Percentiles rank a stretch among this genome's conserved stretches.
These are phyloP conservation scores for Rostrohypoxylon terebratum DNA, from an alignment of 495 filamentous ascomycete species.

Conservation along the genomic window DNA sequence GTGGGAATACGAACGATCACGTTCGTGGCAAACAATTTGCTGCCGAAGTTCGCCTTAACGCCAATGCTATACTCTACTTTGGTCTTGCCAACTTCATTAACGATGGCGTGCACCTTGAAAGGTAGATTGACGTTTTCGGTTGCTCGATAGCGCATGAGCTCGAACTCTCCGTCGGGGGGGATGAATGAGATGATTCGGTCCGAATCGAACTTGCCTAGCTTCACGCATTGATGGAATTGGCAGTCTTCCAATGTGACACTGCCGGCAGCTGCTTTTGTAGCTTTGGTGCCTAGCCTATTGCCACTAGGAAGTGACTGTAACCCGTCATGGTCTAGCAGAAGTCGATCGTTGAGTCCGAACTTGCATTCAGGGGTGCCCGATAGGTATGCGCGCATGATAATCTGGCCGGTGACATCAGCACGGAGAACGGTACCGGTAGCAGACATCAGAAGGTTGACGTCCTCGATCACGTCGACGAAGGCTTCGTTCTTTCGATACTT, in stretches of 20 bases:
- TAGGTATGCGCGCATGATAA: slow-evolving; percentile 98
- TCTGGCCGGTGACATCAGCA: slow-evolving; percentile 97
- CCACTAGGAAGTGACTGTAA: slow-evolving; percentile 73
- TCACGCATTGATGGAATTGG: slow-evolving; percentile 99
- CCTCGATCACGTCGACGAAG: slow-evolving; percentile 99
- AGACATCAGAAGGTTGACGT: slow-evolving; percentile 98
- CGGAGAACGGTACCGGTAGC: slow-evolving; percentile 94
- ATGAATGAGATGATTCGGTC: slow-evolving; percentile 98
- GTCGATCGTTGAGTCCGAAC: slow-evolving; percentile 96
- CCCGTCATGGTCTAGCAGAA: slow-evolving; percentile 85
- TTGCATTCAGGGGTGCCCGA: slow-evolving; percentile 98
- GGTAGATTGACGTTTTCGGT: slow-evolving; percentile 99
- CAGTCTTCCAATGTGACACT: slow-evolving; percentile 98
- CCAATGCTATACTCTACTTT: slow-evolving; percentile 99
- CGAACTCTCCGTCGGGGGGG: slow-evolving; percentile 97
- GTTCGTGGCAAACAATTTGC: slow-evolving; percentile 97
- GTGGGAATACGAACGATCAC: slow-evolving; percentile 96
- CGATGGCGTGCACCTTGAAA: slow-evolving; percentile 98
- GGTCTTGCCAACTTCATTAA: slow-evolving; percentile 95
- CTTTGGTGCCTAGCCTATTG: slow-evolving; percentile 79
- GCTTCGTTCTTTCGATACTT: slow-evolving; percentile 99
- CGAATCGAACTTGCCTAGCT: slow-evolving; percentile 95
- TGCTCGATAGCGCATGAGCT: slow-evolving; percentile 99
- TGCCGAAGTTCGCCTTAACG: slow-evolving; percentile 95
- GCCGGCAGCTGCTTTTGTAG: slow-evolving; percentile 93